These are phyloP conservation scores for Entelexis paramagnoliae DNA, from an alignment of 1,139 yeast genomes.

Conservation along the genomic window DNA sequence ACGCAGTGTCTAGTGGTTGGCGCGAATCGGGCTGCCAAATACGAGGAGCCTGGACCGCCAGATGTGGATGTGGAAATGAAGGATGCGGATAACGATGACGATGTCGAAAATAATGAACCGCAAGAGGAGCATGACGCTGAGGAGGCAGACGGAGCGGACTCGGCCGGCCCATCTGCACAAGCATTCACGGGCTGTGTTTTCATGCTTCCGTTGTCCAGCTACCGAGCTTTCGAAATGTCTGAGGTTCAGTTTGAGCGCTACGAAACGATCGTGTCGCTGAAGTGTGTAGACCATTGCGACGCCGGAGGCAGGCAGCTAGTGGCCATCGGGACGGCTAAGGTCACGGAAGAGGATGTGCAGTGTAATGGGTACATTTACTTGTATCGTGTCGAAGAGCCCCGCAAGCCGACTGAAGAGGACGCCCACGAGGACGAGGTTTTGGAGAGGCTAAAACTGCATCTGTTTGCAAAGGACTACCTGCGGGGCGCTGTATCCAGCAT, in stretches of 20 bases:
- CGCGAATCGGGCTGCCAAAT: constrained; percentile 55
- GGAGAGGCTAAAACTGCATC: not conserved
- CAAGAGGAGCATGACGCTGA: not conserved
- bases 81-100: not conserved
- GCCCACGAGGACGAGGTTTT: not conserved
- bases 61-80: not conserved
- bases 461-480: constrained; percentile 59
- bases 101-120: not conserved
- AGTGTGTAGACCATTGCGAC: constrained; percentile 10
- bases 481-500: constrained; percentile 79
- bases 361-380: constrained; percentile 58
- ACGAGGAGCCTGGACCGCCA: constrained; percentile 35
- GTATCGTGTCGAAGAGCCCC: not conserved
- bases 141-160: not conserved
- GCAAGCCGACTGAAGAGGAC: not conserved
- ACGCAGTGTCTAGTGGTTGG: constrained; percentile 59
- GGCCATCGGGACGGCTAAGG: constrained; percentile 64
- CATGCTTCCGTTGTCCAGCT: constrained; percentile 6
- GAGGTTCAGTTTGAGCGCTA: constrained; percentile 1
- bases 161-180: not conserved
- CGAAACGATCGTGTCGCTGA: constrained; percentile 15
- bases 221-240: constrained; percentile 4
- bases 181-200: constrained; percentile 9
- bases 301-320: constrained; percentile 44
- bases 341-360: constrained; percentile 70